Conservation (phyloP, 2,329 filamentous ascomycete species). For the Leptographium lundbergii region DNA sequence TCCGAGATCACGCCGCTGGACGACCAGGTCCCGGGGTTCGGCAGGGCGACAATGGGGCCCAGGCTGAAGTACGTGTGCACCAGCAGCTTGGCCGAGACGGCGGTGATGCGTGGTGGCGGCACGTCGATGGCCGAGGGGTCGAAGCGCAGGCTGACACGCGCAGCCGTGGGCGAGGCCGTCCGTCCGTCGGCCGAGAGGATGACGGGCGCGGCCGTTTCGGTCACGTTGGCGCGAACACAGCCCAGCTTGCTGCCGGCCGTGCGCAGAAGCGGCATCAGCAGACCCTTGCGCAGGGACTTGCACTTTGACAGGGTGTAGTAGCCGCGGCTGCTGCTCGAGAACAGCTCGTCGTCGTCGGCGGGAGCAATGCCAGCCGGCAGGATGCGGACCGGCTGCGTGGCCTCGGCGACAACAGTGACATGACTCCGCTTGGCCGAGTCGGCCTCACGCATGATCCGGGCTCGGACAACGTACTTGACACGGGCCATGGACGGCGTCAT, state of each 20-base stretch:
- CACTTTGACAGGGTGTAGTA: constrained; percentile 36
- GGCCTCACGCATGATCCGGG: constrained; percentile 23
- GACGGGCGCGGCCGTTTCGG: constrained; percentile 27
- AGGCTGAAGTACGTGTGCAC: constrained; percentile 40
- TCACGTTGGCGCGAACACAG: constrained; percentile 24
- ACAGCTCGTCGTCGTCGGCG: constrained; percentile 20
- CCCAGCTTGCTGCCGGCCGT: constrained; percentile 29
- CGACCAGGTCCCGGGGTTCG: constrained; percentile 36
- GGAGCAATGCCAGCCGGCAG: constrained; percentile 40
- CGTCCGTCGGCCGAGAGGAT: constrained; percentile 38
- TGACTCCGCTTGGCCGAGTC: background rate
- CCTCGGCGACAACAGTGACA: constrained; percentile 16
- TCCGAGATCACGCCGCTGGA: constrained; percentile 20
- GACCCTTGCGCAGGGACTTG: constrained; percentile 39
- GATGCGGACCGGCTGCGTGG: constrained; percentile 31
- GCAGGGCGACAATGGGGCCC: constrained; percentile 30
- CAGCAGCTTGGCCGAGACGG: constrained; percentile 36
- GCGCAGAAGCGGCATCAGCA: constrained; percentile 26
- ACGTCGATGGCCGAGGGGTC: constrained; percentile 29
- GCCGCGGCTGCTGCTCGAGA: constrained; percentile 24
- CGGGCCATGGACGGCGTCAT: constrained; percentile 41
- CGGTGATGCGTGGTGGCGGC: constrained; percentile 34
- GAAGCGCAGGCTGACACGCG: constrained; percentile 34
- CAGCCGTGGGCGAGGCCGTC: constrained; percentile 26
- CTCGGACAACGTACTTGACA: constrained; percentile 40